Percentiles rank a stretch among this genome's conserved stretches.
phyloP scores from a whole-genome alignment of 768 basidiomycete species.

The Kwoniella botswanensis region DNA sequence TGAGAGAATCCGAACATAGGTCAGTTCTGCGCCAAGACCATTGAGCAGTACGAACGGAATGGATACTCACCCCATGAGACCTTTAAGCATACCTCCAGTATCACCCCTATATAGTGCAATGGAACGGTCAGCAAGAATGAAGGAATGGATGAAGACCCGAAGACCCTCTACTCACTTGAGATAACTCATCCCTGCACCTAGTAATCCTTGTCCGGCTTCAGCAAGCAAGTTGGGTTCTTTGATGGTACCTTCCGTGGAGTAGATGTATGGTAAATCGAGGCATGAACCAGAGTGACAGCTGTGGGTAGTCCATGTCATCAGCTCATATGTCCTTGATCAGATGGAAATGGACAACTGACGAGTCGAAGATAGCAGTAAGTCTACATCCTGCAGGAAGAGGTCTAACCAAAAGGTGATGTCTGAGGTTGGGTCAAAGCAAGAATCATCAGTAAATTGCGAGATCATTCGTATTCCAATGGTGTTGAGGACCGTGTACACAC shows the following conservation, averaged over 20 bases:
- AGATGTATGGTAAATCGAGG: constrained; percentile 66
- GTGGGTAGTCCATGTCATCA: neutral
- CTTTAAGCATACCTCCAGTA: constrained; percentile 74
- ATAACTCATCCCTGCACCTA: constrained; percentile 79
- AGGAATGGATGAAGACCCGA: no score
- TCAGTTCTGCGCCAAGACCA: neutral
- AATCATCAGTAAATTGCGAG: neutral
- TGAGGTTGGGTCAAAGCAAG: neutral
- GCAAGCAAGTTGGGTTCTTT: constrained; percentile 89
- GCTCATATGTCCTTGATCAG: neutral
- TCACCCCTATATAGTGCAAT: constrained; percentile 66
- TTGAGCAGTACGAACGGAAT: neutral
- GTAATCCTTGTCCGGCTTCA: constrained; percentile 83
- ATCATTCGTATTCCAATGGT: no score
- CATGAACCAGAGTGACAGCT: constrained; percentile 60
- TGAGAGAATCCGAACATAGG: neutral
- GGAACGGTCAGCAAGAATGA: neutral
- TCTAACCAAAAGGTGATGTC: constrained; percentile 74
- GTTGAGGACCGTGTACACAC: neutral
- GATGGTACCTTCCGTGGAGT: constrained; percentile 92
- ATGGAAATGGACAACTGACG: constrained; percentile 11
- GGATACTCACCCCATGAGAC: constrained; percentile 65
- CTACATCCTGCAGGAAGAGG: constrained; percentile 84
- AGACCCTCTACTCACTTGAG: constrained; percentile 34
- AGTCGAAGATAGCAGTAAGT: constrained; percentile 67